Percentiles rank a stretch among this genome's conserved stretches.
Evolutionary conservation across 768 basidiomycete genomes (phyloP).

Genomic region (Auricularia auricula-judae): DNA sequence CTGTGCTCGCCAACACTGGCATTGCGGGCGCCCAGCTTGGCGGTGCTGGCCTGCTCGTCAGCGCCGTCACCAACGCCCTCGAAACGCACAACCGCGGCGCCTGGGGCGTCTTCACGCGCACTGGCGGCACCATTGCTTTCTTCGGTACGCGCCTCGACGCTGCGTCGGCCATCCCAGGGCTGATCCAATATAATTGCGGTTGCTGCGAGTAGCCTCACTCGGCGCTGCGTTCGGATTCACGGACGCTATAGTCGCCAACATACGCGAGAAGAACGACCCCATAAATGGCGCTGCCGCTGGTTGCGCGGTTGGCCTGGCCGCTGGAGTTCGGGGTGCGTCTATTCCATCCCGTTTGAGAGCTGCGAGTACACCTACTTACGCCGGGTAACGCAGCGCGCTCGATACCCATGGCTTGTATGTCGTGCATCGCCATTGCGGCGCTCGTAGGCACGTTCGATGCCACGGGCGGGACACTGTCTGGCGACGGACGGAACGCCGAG

Average conservation of each 20-base stretch:
- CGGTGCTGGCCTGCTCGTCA: conserved; percentile 29
- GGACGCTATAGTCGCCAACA: conserved; percentile 71
- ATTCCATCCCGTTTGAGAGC: background rate
- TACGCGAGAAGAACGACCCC: conserved; percentile 66
- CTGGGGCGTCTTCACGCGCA: conserved; percentile 76
- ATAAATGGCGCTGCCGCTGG: conserved; percentile 78
- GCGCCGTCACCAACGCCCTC: conserved; percentile 67
- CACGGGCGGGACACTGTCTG: conserved; percentile 47
- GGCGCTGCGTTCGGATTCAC: conserved; percentile 78
- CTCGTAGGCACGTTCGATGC: conserved; percentile 76
- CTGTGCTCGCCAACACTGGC: conserved; percentile 13
- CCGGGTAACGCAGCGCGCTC: conserved; percentile 51
- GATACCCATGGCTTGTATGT: conserved; percentile 67
- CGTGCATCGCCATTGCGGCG: conserved; percentile 69
- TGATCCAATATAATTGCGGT: background rate
- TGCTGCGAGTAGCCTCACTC: conserved; percentile 58
- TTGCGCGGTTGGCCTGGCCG: conserved; percentile 88
- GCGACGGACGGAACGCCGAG: conserved; percentile 23
- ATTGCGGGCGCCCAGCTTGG: conserved; percentile 21
- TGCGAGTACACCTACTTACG: conserved; percentile 6
- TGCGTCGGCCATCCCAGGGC: background rate
- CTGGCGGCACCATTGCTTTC: conserved; percentile 81
- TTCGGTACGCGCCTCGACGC: conserved; percentile 51
- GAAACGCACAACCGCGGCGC: conserved; percentile 69
- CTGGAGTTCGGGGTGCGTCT: conserved; percentile 66